Evolutionary conservation across 768 basidiomycete genomes (phyloP).

Genomic region (Terana coerulea): DNA sequence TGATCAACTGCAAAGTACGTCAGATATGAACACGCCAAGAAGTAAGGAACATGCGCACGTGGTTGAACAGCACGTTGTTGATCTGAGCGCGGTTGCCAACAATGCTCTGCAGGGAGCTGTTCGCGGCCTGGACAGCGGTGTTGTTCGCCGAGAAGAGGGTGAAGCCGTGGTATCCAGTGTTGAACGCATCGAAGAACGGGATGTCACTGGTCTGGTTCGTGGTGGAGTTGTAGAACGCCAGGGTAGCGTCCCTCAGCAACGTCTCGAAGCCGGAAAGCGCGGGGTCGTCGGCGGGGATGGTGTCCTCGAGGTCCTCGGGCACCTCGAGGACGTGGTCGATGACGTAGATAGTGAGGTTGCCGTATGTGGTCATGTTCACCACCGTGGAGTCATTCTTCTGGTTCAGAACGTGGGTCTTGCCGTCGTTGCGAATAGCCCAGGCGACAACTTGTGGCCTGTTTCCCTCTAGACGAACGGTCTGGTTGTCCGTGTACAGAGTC

Average conservation of each 20-base stretch:
- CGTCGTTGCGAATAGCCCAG: conserved; percentile 36
- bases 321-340: conserved; percentile 50
- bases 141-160: conserved; percentile 67
- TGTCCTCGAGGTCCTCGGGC: conserved; percentile 44
- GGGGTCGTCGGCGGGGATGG: conserved; percentile 42
- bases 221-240: conserved; percentile 22
- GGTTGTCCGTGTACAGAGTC: conserved; percentile 51
- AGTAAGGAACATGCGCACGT: conserved; percentile 37
- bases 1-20: conserved; percentile 45
- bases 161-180: conserved; percentile 41
- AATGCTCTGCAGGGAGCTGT: conserved; percentile 29
- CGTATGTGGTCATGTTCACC: conserved; percentile 34
- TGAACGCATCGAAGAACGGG: conserved; percentile 32
- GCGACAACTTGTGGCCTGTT: conserved; percentile 53
- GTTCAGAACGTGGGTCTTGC: conserved; percentile 44
- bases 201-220: conserved; percentile 32
- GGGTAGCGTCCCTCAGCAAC: conserved; percentile 22
- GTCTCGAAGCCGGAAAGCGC: conserved; percentile 31
- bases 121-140: conserved; percentile 39
- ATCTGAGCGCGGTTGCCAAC: conserved; percentile 45
- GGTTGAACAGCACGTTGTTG: conserved; percentile 48
- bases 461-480: conserved; percentile 54
- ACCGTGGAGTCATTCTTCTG: conserved; percentile 37
- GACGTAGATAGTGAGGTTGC: conserved; percentile 43
- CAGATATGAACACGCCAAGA: not conserved